Conservation (phyloP, 2,329 filamentous ascomycete species). For the Fusarium papillatum region DNA sequence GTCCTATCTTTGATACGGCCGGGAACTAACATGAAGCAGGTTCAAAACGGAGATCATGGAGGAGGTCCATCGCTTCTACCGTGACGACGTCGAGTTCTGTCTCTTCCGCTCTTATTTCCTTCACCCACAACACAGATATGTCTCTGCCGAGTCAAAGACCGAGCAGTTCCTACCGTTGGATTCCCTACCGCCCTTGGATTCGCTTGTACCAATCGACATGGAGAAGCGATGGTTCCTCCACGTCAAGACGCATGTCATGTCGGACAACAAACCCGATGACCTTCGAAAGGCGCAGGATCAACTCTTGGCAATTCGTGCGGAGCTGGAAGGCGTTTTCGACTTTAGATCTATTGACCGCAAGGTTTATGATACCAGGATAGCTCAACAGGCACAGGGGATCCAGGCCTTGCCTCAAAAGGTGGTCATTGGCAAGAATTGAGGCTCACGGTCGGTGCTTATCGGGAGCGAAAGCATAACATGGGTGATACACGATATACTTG, state of each 20-base stretch:
- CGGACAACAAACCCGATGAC: conserved; percentile 70
- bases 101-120: conserved; percentile 63
- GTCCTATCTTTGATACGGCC: fast-evolving
- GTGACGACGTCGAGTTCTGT: conserved; percentile 67
- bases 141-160: conserved; percentile 47
- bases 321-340: conserved; percentile 66
- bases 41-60: conserved; percentile 67
- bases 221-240: conserved; percentile 68
- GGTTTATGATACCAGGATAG: conserved; percentile 65
- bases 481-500: not conserved
- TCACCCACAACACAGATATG: conserved; percentile 48
- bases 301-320: conserved; percentile 59
- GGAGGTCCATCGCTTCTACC: conserved; percentile 66
- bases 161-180: conserved; percentile 29
- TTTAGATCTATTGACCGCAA: conserved; percentile 66
- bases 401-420: conserved; percentile 55
- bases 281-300: conserved; percentile 67
- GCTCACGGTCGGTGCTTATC: not conserved
- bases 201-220: conserved; percentile 62
- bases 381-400: conserved; percentile 52
- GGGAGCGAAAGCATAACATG: not conserved
- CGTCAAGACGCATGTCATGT: conserved; percentile 65
- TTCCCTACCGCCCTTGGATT: conserved; percentile 61
- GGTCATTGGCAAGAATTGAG: conserved; percentile 49
- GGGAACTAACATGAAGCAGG: conserved; percentile 44